These are phyloP conservation scores for Sporothrix pseudoabietina DNA, from an alignment of 2,329 filamentous ascomycete species.

Conservation along the genomic window DNA sequence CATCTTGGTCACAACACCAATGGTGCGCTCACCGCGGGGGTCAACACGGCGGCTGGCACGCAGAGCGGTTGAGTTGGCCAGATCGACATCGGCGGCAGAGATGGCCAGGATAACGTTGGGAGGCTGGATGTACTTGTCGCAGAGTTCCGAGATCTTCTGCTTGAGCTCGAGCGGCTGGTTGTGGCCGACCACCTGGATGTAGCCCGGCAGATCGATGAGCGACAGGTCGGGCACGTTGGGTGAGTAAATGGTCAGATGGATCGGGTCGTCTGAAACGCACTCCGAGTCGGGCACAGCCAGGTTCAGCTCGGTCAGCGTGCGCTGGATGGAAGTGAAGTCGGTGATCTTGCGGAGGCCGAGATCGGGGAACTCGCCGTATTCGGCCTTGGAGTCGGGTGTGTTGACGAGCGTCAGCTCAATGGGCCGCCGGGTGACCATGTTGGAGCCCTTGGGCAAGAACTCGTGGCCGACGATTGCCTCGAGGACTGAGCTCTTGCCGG, in stretches of 20 bases:
- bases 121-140: slow-evolving; percentile 95
- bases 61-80: slow-evolving; percentile 93
- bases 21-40: slow-evolving; percentile 90
- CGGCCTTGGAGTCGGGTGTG: slow-evolving; percentile 79
- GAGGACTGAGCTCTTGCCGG: slow-evolving; percentile 94
- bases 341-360: slow-evolving; percentile 85
- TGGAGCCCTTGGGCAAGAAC: slow-evolving; percentile 94
- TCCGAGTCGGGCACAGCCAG: slow-evolving; percentile 85
- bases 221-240: slow-evolving; percentile 94
- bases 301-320: slow-evolving; percentile 92
- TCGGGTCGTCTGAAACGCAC: slow-evolving; percentile 95
- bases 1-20: slow-evolving; percentile 99
- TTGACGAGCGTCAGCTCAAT: slow-evolving; percentile 97
- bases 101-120: slow-evolving; percentile 97
- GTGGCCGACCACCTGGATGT: slow-evolving; percentile 91
- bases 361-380: slow-evolving; percentile 96
- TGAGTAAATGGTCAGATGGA: slow-evolving; percentile 93
- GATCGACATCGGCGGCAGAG: slow-evolving; percentile 93
- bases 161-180: slow-evolving; percentile 91
- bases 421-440: slow-evolving; percentile 95
- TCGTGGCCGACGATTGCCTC: slow-evolving; percentile 98
- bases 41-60: slow-evolving; percentile 89
- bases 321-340: slow-evolving; percentile 89
- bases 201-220: slow-evolving; percentile 92
- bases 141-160: slow-evolving; percentile 92